Percentiles rank a stretch among this genome's conserved stretches.
Conservation (phyloP, 1,139 yeast species). For the Diutina scorzettiae region DNA sequence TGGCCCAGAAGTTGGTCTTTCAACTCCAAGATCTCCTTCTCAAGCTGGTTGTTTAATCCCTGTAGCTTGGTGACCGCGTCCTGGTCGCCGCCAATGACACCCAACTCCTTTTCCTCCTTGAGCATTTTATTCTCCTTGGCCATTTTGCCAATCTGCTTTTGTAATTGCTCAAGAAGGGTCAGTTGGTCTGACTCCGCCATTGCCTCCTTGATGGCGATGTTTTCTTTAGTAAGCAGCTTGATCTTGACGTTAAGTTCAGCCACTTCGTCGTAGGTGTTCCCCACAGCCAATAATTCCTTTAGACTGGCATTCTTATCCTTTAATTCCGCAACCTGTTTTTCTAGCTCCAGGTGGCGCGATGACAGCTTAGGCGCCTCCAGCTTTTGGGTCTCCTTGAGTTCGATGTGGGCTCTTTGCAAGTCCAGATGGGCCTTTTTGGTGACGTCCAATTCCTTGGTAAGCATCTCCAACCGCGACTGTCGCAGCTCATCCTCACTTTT, state of each 20-base stretch:
- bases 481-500: not conserved
- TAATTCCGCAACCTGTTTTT: not conserved
- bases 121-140: constrained; percentile 5
- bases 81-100: not conserved
- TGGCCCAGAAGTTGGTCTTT: not conserved
- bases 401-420: not conserved
- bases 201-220: constrained; percentile 5
- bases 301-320: not conserved
- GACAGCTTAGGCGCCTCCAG: not conserved
- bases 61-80: constrained; percentile 16
- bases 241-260: not conserved
- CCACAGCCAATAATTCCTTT: not conserved
- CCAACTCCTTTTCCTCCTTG: constrained; percentile 1
- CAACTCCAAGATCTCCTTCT: not conserved
- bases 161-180: constrained; percentile 4
- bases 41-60: constrained; percentile 22
- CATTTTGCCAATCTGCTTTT: constrained; percentile 4
- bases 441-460: not conserved
- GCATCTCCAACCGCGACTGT: not conserved
- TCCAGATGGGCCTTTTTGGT: not conserved
- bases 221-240: constrained; percentile 4
- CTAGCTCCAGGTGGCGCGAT: not conserved
- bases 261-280: not conserved
- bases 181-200: constrained; percentile 6
- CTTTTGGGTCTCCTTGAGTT: not conserved